Evolutionary conservation across 1,284 basidiomycete genomes (phyloP), one percentile per base, ranked within the genome.

Genomic region (Pyrrhoderma noxium): DNA sequence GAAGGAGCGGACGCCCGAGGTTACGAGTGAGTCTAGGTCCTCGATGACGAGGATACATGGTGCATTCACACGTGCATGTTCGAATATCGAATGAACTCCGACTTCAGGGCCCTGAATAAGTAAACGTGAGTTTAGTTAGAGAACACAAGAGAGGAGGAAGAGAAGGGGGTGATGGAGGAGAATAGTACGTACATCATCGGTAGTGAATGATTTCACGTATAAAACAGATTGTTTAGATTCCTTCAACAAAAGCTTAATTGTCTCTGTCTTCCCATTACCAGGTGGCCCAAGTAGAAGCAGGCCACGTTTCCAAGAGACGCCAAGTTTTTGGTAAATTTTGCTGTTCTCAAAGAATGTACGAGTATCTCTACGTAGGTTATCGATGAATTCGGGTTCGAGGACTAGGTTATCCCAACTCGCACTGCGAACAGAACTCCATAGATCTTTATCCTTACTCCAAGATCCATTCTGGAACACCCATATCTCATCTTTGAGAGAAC

Each of bases 21-120:
- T 67, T 53, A 74, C 65, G 53, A 73, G 64, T 8, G 67, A 67
- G 56, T 75, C 73, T 8, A 75, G 59, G 55, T 76, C 73, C 52
- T 76, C 73, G 9, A 76, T 56, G 8, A 76, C 60, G 23, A 76
- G 64, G 9, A 76, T 62, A 49, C 72, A 74, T 22, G 71, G 71
- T 3, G 70, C 63, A n/a, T 58, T 58, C 36, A 48, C 34, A 8
- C 67, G 58, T n/a, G 68, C 68, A 11, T 64, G 59, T 8, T 59
- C 57, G 51, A 70, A 70, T 48, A 69, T 63, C 9, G 36, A 43
- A 9, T 61, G 57, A 45, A 70, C 62, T 5, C 63, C 63, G 13
- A 45, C 43, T 53, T 68, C 66, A 7, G 64, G 62, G 3, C 67
- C 66, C 58, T 61, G 47, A 19, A 5, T 31, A 35, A 56, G 3